Conservation (phyloP, 129 eudicot genomes). For the Sambucus nigra region DNA sequence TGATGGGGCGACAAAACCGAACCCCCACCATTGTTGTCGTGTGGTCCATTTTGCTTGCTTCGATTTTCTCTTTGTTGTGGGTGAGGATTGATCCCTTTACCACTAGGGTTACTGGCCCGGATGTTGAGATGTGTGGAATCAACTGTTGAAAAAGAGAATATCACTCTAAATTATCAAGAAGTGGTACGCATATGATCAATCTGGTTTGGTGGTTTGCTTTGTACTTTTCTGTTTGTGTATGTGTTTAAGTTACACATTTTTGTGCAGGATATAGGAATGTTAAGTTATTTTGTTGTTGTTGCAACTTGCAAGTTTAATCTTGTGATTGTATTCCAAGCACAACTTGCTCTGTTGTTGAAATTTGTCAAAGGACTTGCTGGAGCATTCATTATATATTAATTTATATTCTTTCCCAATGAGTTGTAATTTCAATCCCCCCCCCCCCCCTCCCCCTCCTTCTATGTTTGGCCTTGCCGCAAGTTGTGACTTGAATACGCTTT, state of each 20-base stretch:
- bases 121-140: constrained; percentile 63
- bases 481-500: too few species aligned
- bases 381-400: neutral
- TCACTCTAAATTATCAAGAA: neutral
- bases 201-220: neutral
- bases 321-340: neutral
- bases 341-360: neutral
- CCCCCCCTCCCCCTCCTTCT: too few species aligned
- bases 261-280: constrained; percentile 13
- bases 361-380: neutral
- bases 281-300: neutral
- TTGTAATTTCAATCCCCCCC: too few species aligned
- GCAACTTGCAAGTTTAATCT: neutral
- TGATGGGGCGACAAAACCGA: constrained; percentile 88
- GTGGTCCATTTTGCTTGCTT: constrained; percentile 85
- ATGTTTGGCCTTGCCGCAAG: too few species aligned
- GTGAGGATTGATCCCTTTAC: constrained; percentile 79
- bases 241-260: constrained; percentile 3
- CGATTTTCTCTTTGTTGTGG: constrained; percentile 82
- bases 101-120: constrained; percentile 64
- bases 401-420: neutral
- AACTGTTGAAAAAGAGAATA: constrained; percentile 36
- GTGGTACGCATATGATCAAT: neutral
- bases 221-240: neutral
- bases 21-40: constrained; percentile 80